These are phyloP conservation scores for Arthroderma sp. DNA, from an alignment of 2,329 filamentous ascomycete genomes.

Conservation along the genomic window DNA sequence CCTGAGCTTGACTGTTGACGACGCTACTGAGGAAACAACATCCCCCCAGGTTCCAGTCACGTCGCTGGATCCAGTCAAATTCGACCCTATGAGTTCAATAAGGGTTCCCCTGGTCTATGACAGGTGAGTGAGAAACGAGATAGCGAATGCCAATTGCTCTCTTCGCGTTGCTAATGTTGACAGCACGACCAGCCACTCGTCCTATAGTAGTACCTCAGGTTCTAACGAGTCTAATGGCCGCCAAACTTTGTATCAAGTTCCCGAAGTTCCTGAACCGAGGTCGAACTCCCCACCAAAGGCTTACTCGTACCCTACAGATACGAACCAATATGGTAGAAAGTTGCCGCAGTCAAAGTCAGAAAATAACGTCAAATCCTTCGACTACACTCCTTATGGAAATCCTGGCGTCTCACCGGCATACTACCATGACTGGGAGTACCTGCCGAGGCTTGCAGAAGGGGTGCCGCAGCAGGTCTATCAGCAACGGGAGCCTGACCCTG, in stretches of 20 bases:
- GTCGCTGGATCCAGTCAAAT: conserved; percentile 10
- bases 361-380: conserved; percentile 11
- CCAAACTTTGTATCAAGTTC: conserved; percentile 15
- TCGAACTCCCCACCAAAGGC: conserved; percentile 9
- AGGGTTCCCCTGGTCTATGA: conserved; percentile 19
- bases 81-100: conserved; percentile 12
- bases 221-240: conserved; percentile 17
- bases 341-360: conserved; percentile 14
- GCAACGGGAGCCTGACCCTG: conserved; percentile 1
- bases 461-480: conserved; percentile 5
- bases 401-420: background rate
- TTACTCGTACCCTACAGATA: conserved; percentile 12
- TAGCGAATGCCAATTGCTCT: too few relatives aligned
- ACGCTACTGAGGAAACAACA: conserved; percentile 5
- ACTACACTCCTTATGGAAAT: conserved; percentile 3
- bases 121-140: conserved; percentile 13
- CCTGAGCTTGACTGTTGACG: conserved; percentile 8
- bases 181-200: conserved; percentile 11
- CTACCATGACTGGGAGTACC: conserved; percentile 6
- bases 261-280: conserved; percentile 7
- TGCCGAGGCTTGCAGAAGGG: conserved; percentile 1
- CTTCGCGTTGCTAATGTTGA: background rate
- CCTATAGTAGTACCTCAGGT: conserved; percentile 17
- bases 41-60: conserved; percentile 1
- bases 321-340: conserved; percentile 7